phyloP scores from a whole-genome alignment of 495 filamentous ascomycete species.

The Talaromyces ruber region DNA sequence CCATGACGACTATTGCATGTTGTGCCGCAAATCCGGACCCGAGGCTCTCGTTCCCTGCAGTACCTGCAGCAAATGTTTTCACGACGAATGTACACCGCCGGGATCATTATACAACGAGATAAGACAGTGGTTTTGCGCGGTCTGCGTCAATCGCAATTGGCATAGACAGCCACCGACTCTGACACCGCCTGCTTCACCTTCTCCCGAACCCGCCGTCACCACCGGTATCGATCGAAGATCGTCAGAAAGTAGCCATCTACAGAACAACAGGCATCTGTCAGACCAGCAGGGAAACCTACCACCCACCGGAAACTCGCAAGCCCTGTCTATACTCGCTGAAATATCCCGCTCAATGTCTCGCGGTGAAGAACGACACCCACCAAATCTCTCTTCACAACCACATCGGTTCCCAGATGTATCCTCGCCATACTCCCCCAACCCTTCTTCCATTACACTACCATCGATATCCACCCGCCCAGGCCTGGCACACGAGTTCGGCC shows the following conservation, averaged over 20 bases:
- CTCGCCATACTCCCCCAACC: background rate
- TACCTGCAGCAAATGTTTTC: constrained; percentile 7
- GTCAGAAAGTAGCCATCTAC: background rate
- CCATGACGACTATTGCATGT: constrained; percentile 7
- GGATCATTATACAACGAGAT: constrained; percentile 1
- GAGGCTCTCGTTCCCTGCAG: constrained; percentile 6
- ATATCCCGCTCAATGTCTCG: constrained; percentile 5
- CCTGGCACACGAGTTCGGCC: background rate
- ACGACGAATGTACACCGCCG: constrained; percentile 5
- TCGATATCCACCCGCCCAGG: background rate
- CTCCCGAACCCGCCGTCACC: background rate
- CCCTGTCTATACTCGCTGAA: constrained; percentile 4
- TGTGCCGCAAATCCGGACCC: constrained; percentile 5
- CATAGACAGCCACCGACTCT: constrained; percentile 8
- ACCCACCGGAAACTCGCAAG: background rate
- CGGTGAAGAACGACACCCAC: background rate
- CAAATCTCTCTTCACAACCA: background rate
- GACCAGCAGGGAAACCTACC: background rate
- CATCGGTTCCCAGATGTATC: background rate
- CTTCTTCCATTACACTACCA: background rate
- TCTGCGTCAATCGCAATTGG: constrained; percentile 11
- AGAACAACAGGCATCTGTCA: background rate
- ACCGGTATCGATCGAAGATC: background rate
- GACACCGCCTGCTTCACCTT: constrained; percentile 9
- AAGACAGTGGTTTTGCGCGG: constrained; percentile 8